Percentiles rank a stretch among this genome's conserved stretches.
phyloP scores from a whole-genome alignment of 345 rosid species.

The Mallotus nudiflorus region DNA sequence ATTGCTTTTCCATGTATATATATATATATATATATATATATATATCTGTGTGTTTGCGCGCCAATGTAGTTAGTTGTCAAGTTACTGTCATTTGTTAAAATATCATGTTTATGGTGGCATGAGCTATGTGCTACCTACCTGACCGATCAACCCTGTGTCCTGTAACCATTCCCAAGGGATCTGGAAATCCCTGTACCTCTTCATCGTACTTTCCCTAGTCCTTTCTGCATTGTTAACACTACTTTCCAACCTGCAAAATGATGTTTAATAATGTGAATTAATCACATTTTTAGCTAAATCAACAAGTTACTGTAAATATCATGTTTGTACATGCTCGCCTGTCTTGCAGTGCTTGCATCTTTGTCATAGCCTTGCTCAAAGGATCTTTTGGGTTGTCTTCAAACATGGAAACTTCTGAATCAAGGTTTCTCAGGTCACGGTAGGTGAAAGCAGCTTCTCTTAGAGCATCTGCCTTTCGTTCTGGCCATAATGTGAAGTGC shows the following conservation, averaged over 20 bases:
- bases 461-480: constrained; percentile 77
- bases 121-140: constrained; percentile 54
- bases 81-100: constrained; percentile 9
- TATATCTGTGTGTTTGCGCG: no score
- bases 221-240: constrained; percentile 60
- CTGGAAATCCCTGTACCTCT: constrained; percentile 76
- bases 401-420: constrained; percentile 60
- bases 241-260: constrained; percentile 69
- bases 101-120: constrained; percentile 16
- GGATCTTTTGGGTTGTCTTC: constrained; percentile 60
- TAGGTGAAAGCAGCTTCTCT: constrained; percentile 85
- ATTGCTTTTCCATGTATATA: background rate
- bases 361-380: constrained; percentile 42
- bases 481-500: constrained; percentile 94
- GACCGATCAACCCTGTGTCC: constrained; percentile 73
- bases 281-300: constrained; percentile 4
- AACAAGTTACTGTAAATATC: constrained; percentile 21
- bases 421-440: constrained; percentile 60
- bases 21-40: no score
- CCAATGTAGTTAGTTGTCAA: constrained; percentile 5
- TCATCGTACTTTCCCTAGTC: constrained; percentile 55
- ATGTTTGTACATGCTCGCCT: constrained; percentile 83
- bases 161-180: constrained; percentile 98
- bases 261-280: constrained; percentile 29
- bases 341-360: constrained; percentile 81